phyloP scores from a whole-genome alignment of 177 flowering plant species.

The Vitis hybrid region DNA sequence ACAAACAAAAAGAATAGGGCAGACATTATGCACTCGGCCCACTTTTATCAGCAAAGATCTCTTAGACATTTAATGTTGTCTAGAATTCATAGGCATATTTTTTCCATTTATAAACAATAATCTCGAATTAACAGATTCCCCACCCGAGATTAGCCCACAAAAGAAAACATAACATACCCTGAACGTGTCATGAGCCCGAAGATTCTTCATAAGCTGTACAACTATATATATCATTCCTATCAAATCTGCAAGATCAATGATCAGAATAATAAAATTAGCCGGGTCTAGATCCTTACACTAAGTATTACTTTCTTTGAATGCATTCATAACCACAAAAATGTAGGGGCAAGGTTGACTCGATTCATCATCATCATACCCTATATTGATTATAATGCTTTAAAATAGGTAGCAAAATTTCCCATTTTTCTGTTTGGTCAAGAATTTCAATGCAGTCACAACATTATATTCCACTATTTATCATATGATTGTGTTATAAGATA shows the following conservation, averaged over 20 bases:
- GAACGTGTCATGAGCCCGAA: conserved; percentile 79
- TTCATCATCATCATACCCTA: too few relatives aligned
- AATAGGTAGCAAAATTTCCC: too few relatives aligned
- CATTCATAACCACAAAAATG: too few relatives aligned
- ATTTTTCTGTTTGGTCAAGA: neutral
- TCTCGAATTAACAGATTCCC: neutral
- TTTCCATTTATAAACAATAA: neutral
- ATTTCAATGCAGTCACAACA: neutral
- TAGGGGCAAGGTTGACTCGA: too few relatives aligned
- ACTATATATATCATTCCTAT: conserved; percentile 71
- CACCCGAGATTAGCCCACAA: neutral
- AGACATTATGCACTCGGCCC: too few relatives aligned
- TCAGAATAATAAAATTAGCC: conserved; percentile 6
- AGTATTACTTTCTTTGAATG: too few relatives aligned
- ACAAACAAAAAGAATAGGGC: too few relatives aligned
- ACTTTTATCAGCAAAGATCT: too few relatives aligned
- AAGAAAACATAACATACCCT: conserved; percentile 55
- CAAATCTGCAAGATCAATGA: conserved; percentile 92
- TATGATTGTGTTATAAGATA: neutral
- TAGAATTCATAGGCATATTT: too few relatives aligned
- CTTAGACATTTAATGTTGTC: too few relatives aligned
- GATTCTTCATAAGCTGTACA: conserved; percentile 77
- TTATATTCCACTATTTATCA: neutral
- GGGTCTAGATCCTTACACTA: too few relatives aligned
- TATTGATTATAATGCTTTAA: too few relatives aligned